Evolutionary conservation across 257 asterid species (phyloP).

Genomic region (Coffea canephora): DNA sequence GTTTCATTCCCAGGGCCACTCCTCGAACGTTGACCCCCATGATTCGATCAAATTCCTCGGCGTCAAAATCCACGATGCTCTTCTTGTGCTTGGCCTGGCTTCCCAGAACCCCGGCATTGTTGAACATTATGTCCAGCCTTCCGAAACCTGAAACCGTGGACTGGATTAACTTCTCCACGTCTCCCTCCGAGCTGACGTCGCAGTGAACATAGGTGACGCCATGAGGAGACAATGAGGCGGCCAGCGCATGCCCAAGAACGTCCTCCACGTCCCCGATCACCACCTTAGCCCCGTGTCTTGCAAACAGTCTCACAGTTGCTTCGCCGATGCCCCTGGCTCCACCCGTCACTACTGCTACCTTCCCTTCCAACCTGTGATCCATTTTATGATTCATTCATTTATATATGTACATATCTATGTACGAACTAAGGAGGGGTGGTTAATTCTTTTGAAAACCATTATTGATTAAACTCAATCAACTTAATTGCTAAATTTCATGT

Average conservation of each 20-base stretch:
- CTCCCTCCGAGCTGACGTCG: slow-evolving; percentile 61
- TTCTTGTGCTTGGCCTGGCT: slow-evolving; percentile 58
- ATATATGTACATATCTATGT: too few species aligned
- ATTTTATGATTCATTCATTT: neutral
- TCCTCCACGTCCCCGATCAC: slow-evolving; percentile 71
- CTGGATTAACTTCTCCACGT: slow-evolving; percentile 41
- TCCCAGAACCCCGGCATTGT: slow-evolving; percentile 82
- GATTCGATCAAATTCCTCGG: slow-evolving; percentile 56
- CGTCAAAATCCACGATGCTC: slow-evolving; percentile 68
- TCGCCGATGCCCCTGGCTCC: slow-evolving; percentile 89
- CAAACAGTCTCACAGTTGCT: slow-evolving; percentile 68
- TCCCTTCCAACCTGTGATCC: slow-evolving; percentile 62
- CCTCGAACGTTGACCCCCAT: slow-evolving; percentile 76
- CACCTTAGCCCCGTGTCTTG: slow-evolving; percentile 63
- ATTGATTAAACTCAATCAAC: too few species aligned
- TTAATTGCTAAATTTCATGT: too few species aligned
- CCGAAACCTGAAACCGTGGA: slow-evolving; percentile 50
- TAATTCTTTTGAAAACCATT: too few species aligned
- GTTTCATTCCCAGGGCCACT: slow-evolving; percentile 72
- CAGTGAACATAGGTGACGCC: slow-evolving; percentile 49
- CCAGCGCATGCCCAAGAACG: slow-evolving; percentile 41
- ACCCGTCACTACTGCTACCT: slow-evolving; percentile 69
- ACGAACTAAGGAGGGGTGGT: too few species aligned
- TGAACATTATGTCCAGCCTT: slow-evolving; percentile 56
- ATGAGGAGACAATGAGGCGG: slow-evolving; percentile 33